Evolutionary conservation across 805 yeast genomes (phyloP), one percentile per base, ranked within the genome.

Genomic region (Scheffersomyces lignosus): DNA sequence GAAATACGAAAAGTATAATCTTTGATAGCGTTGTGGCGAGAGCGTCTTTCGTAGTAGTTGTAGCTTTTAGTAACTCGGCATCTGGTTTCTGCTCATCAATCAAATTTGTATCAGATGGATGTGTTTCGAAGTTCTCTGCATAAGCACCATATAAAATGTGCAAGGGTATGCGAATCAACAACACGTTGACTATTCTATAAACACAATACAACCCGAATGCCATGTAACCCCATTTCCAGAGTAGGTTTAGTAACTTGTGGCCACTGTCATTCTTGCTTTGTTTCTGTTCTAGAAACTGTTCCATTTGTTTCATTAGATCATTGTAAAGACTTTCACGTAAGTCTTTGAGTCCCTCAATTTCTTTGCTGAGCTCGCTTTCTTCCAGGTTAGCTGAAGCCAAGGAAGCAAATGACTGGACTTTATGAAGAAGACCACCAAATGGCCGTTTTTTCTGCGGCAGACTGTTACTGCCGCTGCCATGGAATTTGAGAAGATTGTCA

Each of bases 21-120:
- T 66, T 70, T 8, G 78, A 70, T 18, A 76, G 44, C 1, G 79
- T 73, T 15, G 66, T 67, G 1, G 81, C 77, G 20, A 77, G 52
- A 2, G 80, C 77, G 51, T 73, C 78, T 20, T 60, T 56, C 9
- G 66, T 44, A 2, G 43, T 38, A 6, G 43, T 29, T 10, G 23
- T 29, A 7, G 39, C 47, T 13, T 14, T 18, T n/a, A n/a, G n/a
- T n/a, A n/a, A n/a, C n/a, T n/a, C n/a, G 3, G 34, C 27, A 7
- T 42, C 36, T 17, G 28, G 38, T 5, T 27, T 29, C 17, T 23
- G 30, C 5, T 36, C 39, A 5, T 18, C 27, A 7, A 41, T 29
- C 12, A 41, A 22, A 18, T 31, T 39, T 30, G 45, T 31, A 9
- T 38, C 43, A 15, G 37, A 13, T 8, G 22, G 29, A 16, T 44